Percentiles rank a stretch among this genome's conserved stretches.
Conservation (phyloP, 2,329 filamentous ascomycete genomes). For the Aspergillus vadensis region DNA sequence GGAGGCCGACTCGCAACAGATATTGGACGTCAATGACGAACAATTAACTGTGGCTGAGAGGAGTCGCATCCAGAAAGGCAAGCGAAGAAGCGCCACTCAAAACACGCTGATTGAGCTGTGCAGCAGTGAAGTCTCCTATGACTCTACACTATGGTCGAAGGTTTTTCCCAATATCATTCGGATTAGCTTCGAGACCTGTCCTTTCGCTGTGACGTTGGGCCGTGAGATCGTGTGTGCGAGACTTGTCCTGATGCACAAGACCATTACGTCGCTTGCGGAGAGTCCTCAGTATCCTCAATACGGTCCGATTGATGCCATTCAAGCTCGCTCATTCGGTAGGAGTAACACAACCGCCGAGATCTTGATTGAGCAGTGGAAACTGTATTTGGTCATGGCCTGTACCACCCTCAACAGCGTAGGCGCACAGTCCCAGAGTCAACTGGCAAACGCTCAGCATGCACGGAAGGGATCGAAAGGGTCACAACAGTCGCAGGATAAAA, state of each 20-base stretch:
- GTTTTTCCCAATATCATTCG: constrained; percentile 94
- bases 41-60: constrained; percentile 82
- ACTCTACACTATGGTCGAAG: constrained; percentile 95
- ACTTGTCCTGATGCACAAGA: constrained; percentile 88
- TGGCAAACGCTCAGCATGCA: constrained; percentile 69
- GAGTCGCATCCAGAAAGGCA: constrained; percentile 85
- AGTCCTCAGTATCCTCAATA: constrained; percentile 58
- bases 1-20: constrained; percentile 81
- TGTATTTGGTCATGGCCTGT: constrained; percentile 96
- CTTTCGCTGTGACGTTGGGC: constrained; percentile 85
- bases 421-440: constrained; percentile 59
- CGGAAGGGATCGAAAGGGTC: constrained; percentile 75
- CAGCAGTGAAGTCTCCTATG: constrained; percentile 91
- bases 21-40: constrained; percentile 90
- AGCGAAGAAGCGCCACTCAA: constrained; percentile 79
- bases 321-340: constrained; percentile 45
- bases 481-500: constrained; percentile 70
- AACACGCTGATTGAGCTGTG: constrained; percentile 91
- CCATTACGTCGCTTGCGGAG: constrained; percentile 77
- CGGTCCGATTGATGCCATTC: constrained; percentile 37
- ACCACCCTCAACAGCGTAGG: constrained; percentile 88
- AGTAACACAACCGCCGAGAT: constrained; percentile 75
- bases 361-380: constrained; percentile 94
- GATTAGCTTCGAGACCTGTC: constrained; percentile 86
- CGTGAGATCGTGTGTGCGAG: constrained; percentile 91